Base-by-base conservation (phyloP, 208 protist genomes). In the Acanthamoeba royreba region DNA sequence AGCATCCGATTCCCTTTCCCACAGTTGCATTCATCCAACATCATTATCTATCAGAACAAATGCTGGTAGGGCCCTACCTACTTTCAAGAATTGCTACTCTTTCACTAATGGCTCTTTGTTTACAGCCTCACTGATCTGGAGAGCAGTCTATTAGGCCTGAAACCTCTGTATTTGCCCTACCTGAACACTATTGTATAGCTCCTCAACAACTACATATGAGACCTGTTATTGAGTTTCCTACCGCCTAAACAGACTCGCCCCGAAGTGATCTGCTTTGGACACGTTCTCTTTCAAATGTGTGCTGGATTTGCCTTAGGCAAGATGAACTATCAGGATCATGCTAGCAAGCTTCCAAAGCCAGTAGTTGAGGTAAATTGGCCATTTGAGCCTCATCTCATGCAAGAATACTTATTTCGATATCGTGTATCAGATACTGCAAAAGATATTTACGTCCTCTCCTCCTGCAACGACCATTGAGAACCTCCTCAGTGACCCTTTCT, bases 261-360 rank as follows among this genome's bases (percentile, higher is more conserved):
- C n/a, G 81, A 89, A 31, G 81, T 89, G 28, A 89, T 63, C 35
- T 63, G 81, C 47, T 89, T 89, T 22, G 81, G 81, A n/a, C 81
- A 89, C 35, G 47, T 89, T 2, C 31, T 89, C 9, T 89, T 89
- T 43, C 81, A 89, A 31, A 89, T 89, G 81, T 55, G 45, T 19
- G 49, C 52, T 3, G 81, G 81, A 4, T 89, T 63, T 33, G 22
- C 81, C 7, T 28, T 66, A 49, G 52, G 81, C 81, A 66, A 55
- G 47, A 46, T 49, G 22, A 15, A 43, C 5, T 17, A 63, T 8
- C 49, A 89, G 31, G 81, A 89, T 28, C 52, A 66, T 42, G 43
- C 25, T n/a, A 63, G 35, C 28, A 43, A 42, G 28, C 33, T 89
- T 3, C 81, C 81, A n/a, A 89, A 89, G 81, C 49, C 45, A 0